Conservation (phyloP, 768 basidiomycete species). For the Paxillus rubicundulus region DNA sequence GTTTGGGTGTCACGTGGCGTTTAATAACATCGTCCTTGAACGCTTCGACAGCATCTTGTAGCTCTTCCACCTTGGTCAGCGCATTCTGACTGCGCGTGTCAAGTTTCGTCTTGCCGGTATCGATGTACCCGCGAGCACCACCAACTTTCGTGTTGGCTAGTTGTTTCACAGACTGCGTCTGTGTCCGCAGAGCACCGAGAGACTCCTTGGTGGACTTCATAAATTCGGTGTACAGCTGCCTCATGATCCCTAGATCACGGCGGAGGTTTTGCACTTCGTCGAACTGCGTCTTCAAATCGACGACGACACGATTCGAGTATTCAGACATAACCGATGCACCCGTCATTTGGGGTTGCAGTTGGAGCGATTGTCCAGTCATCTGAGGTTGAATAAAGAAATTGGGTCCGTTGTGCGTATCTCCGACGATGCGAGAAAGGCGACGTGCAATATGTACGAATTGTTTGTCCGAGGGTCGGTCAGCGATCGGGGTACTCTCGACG, state of each 20-base stretch:
- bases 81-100: conserved; percentile 86
- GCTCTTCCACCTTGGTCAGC: conserved; percentile 88
- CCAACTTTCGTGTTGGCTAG: conserved; percentile 80
- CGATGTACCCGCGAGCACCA: conserved; percentile 83
- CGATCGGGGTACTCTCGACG: conserved; percentile 62
- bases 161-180: conserved; percentile 86
- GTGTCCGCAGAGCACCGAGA: conserved; percentile 70
- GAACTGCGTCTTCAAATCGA: conserved; percentile 87
- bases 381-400: conserved; percentile 51
- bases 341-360: conserved; percentile 62
- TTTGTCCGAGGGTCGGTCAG: conserved; percentile 68
- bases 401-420: conserved; percentile 34
- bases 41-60: conserved; percentile 86
- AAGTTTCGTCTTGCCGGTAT: conserved; percentile 89
- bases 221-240: conserved; percentile 93
- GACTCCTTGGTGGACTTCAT: conserved; percentile 89
- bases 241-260: conserved; percentile 88
- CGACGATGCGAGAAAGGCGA: conserved; percentile 69
- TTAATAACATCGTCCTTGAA: conserved; percentile 91
- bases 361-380: conserved; percentile 63
- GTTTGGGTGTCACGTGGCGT: conserved; percentile 81
- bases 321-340: conserved; percentile 74
- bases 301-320: conserved; percentile 69
- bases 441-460: conserved; percentile 74
- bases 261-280: conserved; percentile 94